Conservation (phyloP, 2,329 filamentous ascomycete genomes). For the Arthrobotrys conoides region DNA sequence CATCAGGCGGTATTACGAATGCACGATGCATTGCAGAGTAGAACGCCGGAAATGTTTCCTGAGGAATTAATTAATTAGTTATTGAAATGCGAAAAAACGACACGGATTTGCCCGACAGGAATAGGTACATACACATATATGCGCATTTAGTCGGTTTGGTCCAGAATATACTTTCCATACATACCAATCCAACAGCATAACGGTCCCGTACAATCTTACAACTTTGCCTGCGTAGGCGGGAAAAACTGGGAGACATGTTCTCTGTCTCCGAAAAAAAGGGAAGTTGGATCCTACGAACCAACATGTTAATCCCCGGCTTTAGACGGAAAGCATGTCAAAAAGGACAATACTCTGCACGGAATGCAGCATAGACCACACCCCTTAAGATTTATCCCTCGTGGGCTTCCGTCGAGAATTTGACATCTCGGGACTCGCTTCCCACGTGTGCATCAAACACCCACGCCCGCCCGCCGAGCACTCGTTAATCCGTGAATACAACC, state of each 20-base stretch:
- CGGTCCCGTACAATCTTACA: neutral
- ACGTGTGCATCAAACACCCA: constrained; percentile 47
- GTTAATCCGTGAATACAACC: constrained; percentile 4
- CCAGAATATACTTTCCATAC: neutral
- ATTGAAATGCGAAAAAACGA: neutral
- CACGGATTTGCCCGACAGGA: constrained; percentile 17
- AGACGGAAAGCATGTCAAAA: constrained; percentile 12
- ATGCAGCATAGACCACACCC: constrained; percentile 31
- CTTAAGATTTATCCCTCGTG: constrained; percentile 1
- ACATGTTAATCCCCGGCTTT: constrained; percentile 15
- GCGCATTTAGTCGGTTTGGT: neutral
- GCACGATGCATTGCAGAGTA: constrained; percentile 3
- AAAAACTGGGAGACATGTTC: neutral
- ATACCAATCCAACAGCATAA: constrained; percentile 9
- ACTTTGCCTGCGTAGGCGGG: constrained; percentile 1
- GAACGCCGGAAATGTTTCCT: constrained; percentile 14
- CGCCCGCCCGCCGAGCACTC: neutral
- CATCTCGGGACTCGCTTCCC: constrained; percentile 58
- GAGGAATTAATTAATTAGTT: constrained; percentile 8
- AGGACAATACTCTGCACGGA: constrained; percentile 3
- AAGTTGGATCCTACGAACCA: constrained; percentile 41
- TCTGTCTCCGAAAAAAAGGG: constrained; percentile 32
- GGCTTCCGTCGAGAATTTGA: constrained; percentile 29
- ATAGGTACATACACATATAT: constrained; percentile 14
- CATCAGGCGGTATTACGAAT: constrained; percentile 10